Evolutionary conservation across 1,284 basidiomycete genomes (phyloP).

Genomic region (Coniferiporia weirii): DNA sequence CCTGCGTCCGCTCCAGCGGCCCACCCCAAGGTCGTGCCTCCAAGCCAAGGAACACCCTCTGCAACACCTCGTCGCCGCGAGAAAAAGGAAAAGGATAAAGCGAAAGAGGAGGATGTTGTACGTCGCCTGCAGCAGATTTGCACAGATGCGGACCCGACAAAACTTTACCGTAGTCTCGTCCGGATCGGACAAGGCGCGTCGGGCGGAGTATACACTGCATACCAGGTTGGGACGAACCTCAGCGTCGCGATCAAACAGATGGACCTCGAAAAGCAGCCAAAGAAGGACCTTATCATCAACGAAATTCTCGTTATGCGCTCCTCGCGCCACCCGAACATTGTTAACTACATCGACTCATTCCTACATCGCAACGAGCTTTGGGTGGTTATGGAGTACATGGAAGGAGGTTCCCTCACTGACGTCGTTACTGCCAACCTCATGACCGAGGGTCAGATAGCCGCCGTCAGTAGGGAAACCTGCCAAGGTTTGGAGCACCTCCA

Average conservation of each 20-base stretch:
- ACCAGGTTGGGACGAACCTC: slow-evolving; percentile 90
- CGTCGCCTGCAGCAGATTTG: slow-evolving; percentile 91
- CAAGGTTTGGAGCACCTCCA: slow-evolving; percentile 93
- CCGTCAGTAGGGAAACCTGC: slow-evolving; percentile 84
- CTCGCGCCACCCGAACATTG: slow-evolving; percentile 94
- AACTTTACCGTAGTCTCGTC: slow-evolving; percentile 85
- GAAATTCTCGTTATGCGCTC: slow-evolving; percentile 99
- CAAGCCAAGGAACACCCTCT: slow-evolving; percentile 32
- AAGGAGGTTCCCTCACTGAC: slow-evolving; percentile 89
- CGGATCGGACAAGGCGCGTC: slow-evolving; percentile 99
- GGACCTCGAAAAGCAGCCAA: slow-evolving; percentile 99
- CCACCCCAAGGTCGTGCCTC: slow-evolving; percentile 11
- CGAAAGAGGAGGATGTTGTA: slow-evolving; percentile 87
- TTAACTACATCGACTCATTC: slow-evolving; percentile 99
- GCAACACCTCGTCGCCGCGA: slow-evolving; percentile 81
- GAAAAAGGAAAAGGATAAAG: slow-evolving; percentile 78
- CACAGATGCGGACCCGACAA: slow-evolving; percentile 95
- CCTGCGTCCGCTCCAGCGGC: slow-evolving; percentile 13
- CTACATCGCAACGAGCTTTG: slow-evolving; percentile 96
- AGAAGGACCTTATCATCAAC: slow-evolving; percentile 99
- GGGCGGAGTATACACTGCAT: slow-evolving; percentile 97
- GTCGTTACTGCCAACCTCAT: slow-evolving; percentile 96
- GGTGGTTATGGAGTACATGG: slow-evolving; percentile 99
- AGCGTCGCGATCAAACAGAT: slow-evolving; percentile 99
- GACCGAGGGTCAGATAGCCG: slow-evolving; percentile 93